phyloP scores from a whole-genome alignment of 2,329 filamentous ascomycete genomes.

The Emydomyces testavorans region DNA sequence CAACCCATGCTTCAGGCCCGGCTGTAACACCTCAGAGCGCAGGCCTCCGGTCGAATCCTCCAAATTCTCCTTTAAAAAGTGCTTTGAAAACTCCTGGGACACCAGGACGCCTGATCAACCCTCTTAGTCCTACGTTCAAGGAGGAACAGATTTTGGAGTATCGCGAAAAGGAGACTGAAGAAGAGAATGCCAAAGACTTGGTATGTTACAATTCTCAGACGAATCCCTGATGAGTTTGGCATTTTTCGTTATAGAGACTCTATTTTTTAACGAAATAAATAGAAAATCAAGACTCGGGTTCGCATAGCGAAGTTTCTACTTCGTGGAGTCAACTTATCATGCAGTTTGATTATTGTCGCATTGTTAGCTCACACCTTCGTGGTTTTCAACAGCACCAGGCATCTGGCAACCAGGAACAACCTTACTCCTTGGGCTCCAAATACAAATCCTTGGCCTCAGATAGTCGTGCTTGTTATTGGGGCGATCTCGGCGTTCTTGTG shows the following conservation, averaged over 20 bases:
- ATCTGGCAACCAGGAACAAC: constrained; percentile 61
- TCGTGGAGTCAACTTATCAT: constrained; percentile 93
- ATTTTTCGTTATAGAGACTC: too few species aligned
- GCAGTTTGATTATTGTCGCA: constrained; percentile 83
- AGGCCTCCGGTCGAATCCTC: constrained; percentile 47
- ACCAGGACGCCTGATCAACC: constrained; percentile 62
- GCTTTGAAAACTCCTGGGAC: constrained; percentile 81
- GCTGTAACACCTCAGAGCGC: constrained; percentile 40
- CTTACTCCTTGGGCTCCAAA: constrained; percentile 72
- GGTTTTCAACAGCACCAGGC: constrained; percentile 82
- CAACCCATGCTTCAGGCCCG: constrained; percentile 40
- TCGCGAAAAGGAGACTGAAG: constrained; percentile 67
- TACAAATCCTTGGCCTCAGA: constrained; percentile 81
- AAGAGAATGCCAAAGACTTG: constrained; percentile 75
- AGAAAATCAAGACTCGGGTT: constrained; percentile 89
- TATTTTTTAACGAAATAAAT: constrained; percentile 20
- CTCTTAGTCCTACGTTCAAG: constrained; percentile 78
- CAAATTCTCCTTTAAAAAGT: constrained; percentile 74
- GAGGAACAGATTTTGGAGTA: constrained; percentile 83
- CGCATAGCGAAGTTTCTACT: constrained; percentile 89
- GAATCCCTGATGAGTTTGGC: too few species aligned
- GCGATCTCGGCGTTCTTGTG: constrained; percentile 71
- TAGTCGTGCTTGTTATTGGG: constrained; percentile 65
- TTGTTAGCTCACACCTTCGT: constrained; percentile 80
- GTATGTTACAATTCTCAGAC: constrained; percentile 49